A percentile compares a stretch with the other conserved stretches of the same genome.
phyloP scores from a whole-genome alignment of 2,329 filamentous ascomycete species.

The Colletotrichum graminicola region DNA sequence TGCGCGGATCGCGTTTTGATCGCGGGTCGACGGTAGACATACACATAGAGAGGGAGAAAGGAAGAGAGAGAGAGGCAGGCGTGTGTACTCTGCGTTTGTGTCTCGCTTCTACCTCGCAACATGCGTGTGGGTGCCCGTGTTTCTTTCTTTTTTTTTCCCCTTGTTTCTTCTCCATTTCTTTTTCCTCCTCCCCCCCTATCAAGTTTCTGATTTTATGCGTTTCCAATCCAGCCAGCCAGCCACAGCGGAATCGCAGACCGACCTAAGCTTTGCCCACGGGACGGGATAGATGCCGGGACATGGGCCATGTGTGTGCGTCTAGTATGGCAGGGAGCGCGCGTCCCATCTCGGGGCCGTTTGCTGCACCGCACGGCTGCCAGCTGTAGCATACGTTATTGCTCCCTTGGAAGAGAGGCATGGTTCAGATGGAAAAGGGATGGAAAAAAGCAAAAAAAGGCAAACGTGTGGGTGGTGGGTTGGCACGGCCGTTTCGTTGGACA shows the following conservation, averaged over 20 bases:
- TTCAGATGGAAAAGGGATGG: neutral
- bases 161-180: too few species aligned
- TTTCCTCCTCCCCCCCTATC: too few species aligned
- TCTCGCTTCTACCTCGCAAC: neutral
- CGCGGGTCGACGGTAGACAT: too few species aligned
- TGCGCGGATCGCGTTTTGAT: too few species aligned
- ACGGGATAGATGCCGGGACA: neutral
- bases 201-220: neutral
- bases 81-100: neutral
- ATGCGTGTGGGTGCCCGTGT: neutral
- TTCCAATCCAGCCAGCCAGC: neutral
- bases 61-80: too few species aligned
- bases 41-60: too few species aligned
- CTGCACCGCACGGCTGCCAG: conserved; percentile 8
- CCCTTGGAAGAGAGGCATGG: neutral
- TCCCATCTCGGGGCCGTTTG: neutral
- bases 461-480: neutral
- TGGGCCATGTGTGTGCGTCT: neutral
- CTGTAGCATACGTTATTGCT: neutral
- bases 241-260: neutral
- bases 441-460: neutral
- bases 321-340: neutral
- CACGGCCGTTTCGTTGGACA: neutral
- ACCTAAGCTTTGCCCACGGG: neutral
- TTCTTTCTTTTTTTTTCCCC: too few species aligned